Evolutionary conservation across 345 rosid genomes (phyloP).

Genomic region (Populus davidiana): DNA sequence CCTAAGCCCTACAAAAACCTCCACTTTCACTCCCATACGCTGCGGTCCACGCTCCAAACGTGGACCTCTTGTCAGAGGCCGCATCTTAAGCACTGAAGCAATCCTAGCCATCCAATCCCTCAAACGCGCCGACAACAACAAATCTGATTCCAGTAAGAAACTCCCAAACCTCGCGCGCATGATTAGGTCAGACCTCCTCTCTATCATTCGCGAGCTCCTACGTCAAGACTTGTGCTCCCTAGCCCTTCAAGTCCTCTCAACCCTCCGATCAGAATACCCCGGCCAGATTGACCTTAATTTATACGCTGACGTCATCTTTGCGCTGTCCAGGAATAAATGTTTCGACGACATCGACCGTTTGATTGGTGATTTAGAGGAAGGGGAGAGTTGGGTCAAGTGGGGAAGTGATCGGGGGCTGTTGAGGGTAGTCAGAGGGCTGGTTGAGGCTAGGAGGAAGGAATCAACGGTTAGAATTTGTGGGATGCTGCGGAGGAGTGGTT

Average conservation of each 20-base stretch:
- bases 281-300: constrained; percentile 41
- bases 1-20: background rate
- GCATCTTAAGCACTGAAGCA: constrained; percentile 78
- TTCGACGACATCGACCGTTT: constrained; percentile 55
- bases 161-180: constrained; percentile 74
- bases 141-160: constrained; percentile 25
- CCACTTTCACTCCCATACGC: constrained; percentile 27
- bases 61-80: constrained; percentile 83
- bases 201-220: constrained; percentile 70
- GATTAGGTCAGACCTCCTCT: constrained; percentile 58
- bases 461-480: constrained; percentile 61
- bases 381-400: constrained; percentile 26
- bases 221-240: constrained; percentile 68
- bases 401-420: constrained; percentile 45
- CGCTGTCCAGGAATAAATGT: constrained; percentile 49
- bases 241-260: constrained; percentile 70
- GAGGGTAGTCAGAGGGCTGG: constrained; percentile 55
- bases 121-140: constrained; percentile 49
- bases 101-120: constrained; percentile 86
- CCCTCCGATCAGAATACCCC: constrained; percentile 58
- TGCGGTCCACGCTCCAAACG: constrained; percentile 78
- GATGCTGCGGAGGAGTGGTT: constrained; percentile 64
- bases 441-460: constrained; percentile 60
- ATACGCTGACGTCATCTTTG: constrained; percentile 57
- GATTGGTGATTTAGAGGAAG: constrained; percentile 45